phyloP scores from a whole-genome alignment of 768 basidiomycete species.

The Trametes cubensis region DNA sequence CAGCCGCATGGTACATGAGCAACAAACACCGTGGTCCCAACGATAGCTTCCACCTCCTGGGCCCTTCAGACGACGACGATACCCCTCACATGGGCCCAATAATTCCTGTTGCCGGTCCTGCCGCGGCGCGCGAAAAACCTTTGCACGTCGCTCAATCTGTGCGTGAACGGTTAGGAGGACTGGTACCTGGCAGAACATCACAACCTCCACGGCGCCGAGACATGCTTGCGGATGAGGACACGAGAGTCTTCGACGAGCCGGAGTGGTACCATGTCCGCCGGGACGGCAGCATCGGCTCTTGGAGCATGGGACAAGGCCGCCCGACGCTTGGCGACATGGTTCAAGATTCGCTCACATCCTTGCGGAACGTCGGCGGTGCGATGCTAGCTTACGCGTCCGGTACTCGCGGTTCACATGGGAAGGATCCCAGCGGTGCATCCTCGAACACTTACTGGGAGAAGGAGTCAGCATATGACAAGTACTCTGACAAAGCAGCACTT shows the following conservation, averaged over 20 bases:
- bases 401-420: constrained; percentile 23
- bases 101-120: constrained; percentile 32
- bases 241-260: constrained; percentile 47
- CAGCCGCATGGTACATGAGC: constrained; percentile 50
- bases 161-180: constrained; percentile 35
- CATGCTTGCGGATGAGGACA: constrained; percentile 81
- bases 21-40: constrained; percentile 37
- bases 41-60: constrained; percentile 35
- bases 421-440: constrained; percentile 44
- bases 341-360: constrained; percentile 32
- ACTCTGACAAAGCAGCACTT: constrained; percentile 47
- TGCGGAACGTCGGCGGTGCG: constrained; percentile 33
- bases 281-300: constrained; percentile 32
- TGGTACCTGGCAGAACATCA: constrained; percentile 34
- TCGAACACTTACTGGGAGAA: constrained; percentile 46
- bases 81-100: constrained; percentile 30
- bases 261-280: constrained; percentile 28
- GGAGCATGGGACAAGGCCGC: constrained; percentile 23
- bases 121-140: constrained; percentile 27
- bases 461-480: constrained; percentile 43
- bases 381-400: constrained; percentile 34
- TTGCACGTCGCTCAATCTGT: constrained; percentile 28
- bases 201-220: constrained; percentile 50
- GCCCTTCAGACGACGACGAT: constrained; percentile 38
- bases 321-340: constrained; percentile 32